phyloP scores from a whole-genome alignment of 352 stramenopile genomes.

The Halophytophthora batemanensis region DNA sequence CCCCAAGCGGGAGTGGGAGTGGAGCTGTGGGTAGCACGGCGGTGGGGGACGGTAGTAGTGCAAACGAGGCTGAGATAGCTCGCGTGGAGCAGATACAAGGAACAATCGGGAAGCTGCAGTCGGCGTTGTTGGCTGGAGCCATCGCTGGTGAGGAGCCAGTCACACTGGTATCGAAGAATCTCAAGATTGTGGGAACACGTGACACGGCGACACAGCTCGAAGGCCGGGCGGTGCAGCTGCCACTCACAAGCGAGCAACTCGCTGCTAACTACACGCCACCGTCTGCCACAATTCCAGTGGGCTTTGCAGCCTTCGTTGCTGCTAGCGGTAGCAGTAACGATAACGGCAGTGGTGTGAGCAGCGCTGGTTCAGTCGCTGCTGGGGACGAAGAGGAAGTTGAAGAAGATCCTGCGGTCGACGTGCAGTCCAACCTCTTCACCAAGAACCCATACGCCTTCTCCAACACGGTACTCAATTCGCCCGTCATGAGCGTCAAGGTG shows the following conservation, averaged over 20 bases:
- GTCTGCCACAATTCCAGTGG: conserved; percentile 44
- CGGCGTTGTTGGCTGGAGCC: conserved; percentile 32
- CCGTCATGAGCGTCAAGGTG: conserved; percentile 62
- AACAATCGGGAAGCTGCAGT: conserved; percentile 55
- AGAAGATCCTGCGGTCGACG: conserved; percentile 43
- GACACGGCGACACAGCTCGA: conserved; percentile 48
- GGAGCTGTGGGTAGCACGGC: conserved; percentile 3
- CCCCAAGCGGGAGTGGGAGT: not conserved
- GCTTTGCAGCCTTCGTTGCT: conserved; percentile 39
- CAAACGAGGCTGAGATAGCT: conserved; percentile 26
- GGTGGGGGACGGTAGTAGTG: conserved; percentile 4
- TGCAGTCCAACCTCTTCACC: conserved; percentile 61
- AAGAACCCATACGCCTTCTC: conserved; percentile 68
- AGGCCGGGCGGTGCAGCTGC: conserved; percentile 28
- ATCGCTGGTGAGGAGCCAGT: conserved; percentile 47
- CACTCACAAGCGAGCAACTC: conserved; percentile 36
- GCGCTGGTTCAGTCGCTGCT: not conserved
- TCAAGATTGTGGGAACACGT: conserved; percentile 45
- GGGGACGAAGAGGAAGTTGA: conserved; percentile 25
- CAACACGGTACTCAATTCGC: conserved; percentile 44
- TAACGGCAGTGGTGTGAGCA: no score
- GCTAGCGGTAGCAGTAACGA: conserved; percentile 8
- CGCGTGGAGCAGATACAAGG: conserved; percentile 33
- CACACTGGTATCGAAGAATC: conserved; percentile 63
- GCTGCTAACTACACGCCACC: conserved; percentile 51